Percentiles rank a stretch among this genome's conserved stretches.
Evolutionary conservation across 345 rosid genomes (phyloP).

Genomic region (Rhodamnia argentea): DNA sequence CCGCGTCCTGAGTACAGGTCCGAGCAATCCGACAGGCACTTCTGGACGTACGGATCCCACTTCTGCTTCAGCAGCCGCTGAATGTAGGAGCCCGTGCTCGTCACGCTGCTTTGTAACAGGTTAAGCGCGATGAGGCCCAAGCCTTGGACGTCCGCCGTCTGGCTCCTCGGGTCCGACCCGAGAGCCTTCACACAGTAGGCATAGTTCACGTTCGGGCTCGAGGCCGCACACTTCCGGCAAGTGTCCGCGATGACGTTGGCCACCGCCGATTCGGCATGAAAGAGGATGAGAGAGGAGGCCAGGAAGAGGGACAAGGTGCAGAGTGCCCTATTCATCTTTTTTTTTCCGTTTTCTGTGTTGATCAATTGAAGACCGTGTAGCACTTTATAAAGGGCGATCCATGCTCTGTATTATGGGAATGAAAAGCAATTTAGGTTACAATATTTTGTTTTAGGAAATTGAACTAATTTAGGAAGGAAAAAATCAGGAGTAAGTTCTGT

Average conservation of each 20-base stretch:
- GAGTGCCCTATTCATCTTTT: not conserved
- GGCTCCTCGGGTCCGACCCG: conserved; percentile 19
- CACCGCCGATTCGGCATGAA: not conserved
- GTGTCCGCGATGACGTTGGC: conserved; percentile 3
- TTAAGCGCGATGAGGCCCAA: conserved; percentile 32
- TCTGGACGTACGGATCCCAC: conserved; percentile 10
- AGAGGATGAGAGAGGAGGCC: not conserved
- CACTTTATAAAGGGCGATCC: not conserved
- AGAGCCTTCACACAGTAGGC: conserved; percentile 37
- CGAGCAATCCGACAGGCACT: conserved; percentile 37
- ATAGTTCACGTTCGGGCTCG: conserved; percentile 28
- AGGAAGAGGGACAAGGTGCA: not conserved
- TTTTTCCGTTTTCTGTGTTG: not conserved
- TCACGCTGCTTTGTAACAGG: conserved; percentile 37
- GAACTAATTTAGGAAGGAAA: not conserved
- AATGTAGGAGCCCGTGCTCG: conserved; percentile 19
- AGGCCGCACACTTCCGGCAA: conserved; percentile 31
- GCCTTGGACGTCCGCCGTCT: conserved; percentile 24
- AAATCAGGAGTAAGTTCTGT: not conserved
- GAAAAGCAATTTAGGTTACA: not conserved
- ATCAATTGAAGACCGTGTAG: not conserved
- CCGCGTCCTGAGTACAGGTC: conserved; percentile 26
- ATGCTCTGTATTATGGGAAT: not conserved
- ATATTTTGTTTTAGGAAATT: not conserved
- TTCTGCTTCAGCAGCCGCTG: conserved; percentile 11